Conservation (phyloP, 345 rosid genomes). For the Brassica nigra region DNA sequence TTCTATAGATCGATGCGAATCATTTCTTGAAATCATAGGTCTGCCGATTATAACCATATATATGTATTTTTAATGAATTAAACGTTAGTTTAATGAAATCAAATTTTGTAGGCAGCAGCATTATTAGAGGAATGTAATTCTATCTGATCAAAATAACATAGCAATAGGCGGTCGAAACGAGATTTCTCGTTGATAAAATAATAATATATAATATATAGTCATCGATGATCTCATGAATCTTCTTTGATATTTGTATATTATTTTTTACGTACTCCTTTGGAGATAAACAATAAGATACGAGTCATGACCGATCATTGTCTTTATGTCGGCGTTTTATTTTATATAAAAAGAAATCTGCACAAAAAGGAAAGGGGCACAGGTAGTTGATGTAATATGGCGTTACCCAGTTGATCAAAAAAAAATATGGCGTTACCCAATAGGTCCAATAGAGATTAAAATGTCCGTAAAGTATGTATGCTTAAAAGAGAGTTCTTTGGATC, state of each 20-base stretch:
- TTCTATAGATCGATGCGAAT: slow-evolving; percentile 8
- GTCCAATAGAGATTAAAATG: slow-evolving; percentile 25
- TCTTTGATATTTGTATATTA: slow-evolving; percentile 34
- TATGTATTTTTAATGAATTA: not conserved
- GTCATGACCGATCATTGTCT: slow-evolving; percentile 36
- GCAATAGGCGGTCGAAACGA: not conserved
- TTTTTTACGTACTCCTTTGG: slow-evolving; percentile 28
- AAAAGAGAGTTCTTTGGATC: slow-evolving; percentile 27
- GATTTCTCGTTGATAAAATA: not conserved
- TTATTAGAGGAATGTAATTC: not conserved
- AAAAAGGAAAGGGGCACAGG: slow-evolving; percentile 13
- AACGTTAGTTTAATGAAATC: not conserved
- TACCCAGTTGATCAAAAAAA: not conserved
- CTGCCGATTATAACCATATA: slow-evolving; percentile 12
- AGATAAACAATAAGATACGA: slow-evolving; percentile 37
- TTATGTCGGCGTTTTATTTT: slow-evolving; percentile 41
- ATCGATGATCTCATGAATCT: slow-evolving; percentile 34
- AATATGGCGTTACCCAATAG: slow-evolving; percentile 34
- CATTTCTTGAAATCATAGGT: slow-evolving; percentile 15
- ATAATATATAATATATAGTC: not conserved
- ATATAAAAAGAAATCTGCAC: slow-evolving; percentile 18
- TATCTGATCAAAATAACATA: not conserved
- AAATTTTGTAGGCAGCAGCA: not conserved
- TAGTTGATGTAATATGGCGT: slow-evolving; percentile 28
- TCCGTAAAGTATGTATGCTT: slow-evolving; percentile 30